Conservation (phyloP, 176 grass and related monocot genomes). For the Secale cereale region DNA sequence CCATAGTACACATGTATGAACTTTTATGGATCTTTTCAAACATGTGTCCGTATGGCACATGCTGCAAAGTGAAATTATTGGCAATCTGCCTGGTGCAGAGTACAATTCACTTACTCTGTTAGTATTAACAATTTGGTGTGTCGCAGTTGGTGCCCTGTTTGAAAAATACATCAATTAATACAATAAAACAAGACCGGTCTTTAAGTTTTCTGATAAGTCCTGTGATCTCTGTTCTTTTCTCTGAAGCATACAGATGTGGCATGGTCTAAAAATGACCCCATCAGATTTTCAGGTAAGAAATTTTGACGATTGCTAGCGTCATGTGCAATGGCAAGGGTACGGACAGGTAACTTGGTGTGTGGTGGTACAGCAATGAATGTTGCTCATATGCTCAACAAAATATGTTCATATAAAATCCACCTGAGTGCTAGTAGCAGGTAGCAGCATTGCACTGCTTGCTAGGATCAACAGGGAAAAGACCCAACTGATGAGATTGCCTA, state of each 20-base stretch:
- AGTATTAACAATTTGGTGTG: not conserved
- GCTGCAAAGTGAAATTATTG: not conserved
- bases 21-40: not conserved
- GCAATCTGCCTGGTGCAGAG: not conserved
- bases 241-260: not conserved
- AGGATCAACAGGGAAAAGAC: not conserved
- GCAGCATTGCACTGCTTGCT: not conserved
- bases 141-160: not conserved
- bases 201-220: not conserved
- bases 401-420: not conserved
- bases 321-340: not conserved
- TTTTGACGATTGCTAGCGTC: not conserved
- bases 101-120: not conserved
- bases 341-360: not conserved
- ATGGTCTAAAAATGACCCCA: not conserved
- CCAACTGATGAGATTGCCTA: not conserved
- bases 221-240: not conserved
- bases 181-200: not conserved
- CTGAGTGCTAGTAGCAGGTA: not conserved
- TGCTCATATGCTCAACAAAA: not conserved
- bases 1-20: not conserved
- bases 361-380: not conserved
- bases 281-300: not conserved
- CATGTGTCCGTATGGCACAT: not conserved
- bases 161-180: not conserved